Evolutionary conservation across 106 monocot genomes (phyloP).

Genomic region (Triglochin maritima): DNA sequence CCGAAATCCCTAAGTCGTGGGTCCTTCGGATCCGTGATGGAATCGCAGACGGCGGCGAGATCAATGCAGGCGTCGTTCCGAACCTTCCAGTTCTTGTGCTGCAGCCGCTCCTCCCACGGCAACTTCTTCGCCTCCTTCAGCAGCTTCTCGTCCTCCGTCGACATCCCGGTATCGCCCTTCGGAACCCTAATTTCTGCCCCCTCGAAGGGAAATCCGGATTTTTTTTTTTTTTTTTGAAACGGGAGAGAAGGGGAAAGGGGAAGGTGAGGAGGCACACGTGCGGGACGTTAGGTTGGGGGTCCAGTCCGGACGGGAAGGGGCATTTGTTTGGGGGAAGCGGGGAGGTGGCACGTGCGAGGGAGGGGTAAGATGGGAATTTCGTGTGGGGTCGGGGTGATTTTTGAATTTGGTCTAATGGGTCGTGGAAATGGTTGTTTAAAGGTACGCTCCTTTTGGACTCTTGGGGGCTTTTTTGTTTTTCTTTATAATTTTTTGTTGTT

Average conservation of each 20-base stretch:
- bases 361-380: neutral
- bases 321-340: neutral
- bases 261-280: neutral
- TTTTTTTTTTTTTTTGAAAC: neutral
- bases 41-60: conserved; percentile 77
- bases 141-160: conserved; percentile 98
- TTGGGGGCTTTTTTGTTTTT: too few species aligned
- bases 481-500: too few species aligned
- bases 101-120: conserved; percentile 93
- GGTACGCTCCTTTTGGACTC: too few species aligned
- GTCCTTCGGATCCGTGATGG: conserved; percentile 95
- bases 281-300: neutral
- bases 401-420: too few species aligned
- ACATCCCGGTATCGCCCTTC: conserved; percentile 25
- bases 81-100: conserved; percentile 99
- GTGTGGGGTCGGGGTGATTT: too few species aligned
- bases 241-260: neutral
- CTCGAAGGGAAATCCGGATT: neutral
- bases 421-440: too few species aligned
- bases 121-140: conserved; percentile 99
- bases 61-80: conserved; percentile 97
- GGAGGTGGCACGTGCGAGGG: neutral
- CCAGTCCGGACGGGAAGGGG: neutral
- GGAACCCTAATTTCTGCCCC: neutral
- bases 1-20: conserved; percentile 85